Conservation (phyloP, 2,329 filamentous ascomycete genomes). For the Colletotrichum sp. region DNA sequence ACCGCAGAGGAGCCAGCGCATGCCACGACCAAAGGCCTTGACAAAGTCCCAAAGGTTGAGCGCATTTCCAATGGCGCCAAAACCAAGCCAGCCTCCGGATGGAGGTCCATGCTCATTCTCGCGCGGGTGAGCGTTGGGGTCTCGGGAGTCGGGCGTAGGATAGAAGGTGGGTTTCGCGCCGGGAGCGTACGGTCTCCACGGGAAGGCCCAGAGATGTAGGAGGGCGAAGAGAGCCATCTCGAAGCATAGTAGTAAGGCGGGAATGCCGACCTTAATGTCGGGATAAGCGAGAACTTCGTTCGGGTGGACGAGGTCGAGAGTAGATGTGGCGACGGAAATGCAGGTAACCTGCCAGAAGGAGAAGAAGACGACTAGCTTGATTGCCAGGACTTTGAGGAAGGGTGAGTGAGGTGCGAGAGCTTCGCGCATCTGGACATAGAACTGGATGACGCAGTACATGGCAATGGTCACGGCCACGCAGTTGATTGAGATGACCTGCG, state of each 20-base stretch:
- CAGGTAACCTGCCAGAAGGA: constrained; percentile 80
- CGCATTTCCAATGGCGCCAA: constrained; percentile 71
- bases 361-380: constrained; percentile 91
- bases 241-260: constrained; percentile 76
- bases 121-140: constrained; percentile 42
- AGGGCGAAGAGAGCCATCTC: constrained; percentile 85
- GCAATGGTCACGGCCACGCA: constrained; percentile 76
- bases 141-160: constrained; percentile 45
- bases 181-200: constrained; percentile 72
- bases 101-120: constrained; percentile 56
- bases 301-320: constrained; percentile 66
- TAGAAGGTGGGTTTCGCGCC: constrained; percentile 51
- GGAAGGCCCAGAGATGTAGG: constrained; percentile 83
- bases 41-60: constrained; percentile 84
- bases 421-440: constrained; percentile 77
- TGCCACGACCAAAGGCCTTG: constrained; percentile 78
- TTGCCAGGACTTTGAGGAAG: constrained; percentile 82
- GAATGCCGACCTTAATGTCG: constrained; percentile 83
- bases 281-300: constrained; percentile 68
- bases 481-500: constrained; percentile 70
- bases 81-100: constrained; percentile 67
- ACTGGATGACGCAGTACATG: constrained; percentile 89
- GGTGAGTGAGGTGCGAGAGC: constrained; percentile 73
- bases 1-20: constrained; percentile 83
- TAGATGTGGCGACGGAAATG: constrained; percentile 58